A percentile compares a stretch with the other conserved stretches of the same genome.
Evolutionary conservation across 148 eudicot genomes (phyloP).

Genomic region (Agrostemma githago): DNA sequence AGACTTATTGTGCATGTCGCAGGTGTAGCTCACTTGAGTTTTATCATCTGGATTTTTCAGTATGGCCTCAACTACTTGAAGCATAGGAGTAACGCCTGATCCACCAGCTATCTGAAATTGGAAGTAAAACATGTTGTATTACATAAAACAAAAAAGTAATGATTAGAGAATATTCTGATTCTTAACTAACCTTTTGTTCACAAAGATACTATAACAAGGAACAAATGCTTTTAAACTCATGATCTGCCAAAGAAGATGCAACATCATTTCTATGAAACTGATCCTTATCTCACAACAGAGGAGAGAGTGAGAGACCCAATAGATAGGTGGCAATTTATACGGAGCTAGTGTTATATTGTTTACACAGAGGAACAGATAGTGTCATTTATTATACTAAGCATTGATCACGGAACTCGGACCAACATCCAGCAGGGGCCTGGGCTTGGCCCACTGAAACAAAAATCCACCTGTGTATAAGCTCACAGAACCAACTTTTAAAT

Average conservation of each 20-base stretch:
- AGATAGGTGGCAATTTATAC: background rate
- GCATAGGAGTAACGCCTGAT: constrained; percentile 93
- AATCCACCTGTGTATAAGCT: background rate
- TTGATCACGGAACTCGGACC: too few species aligned
- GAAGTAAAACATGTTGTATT: background rate
- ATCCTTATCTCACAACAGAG: background rate
- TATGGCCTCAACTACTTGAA: constrained; percentile 86
- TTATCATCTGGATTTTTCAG: constrained; percentile 87
- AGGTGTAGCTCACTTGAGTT: constrained; percentile 53
- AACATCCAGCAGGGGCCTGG: too few species aligned
- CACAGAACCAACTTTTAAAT: background rate
- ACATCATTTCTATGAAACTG: background rate
- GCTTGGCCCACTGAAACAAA: too few species aligned
- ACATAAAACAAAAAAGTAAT: background rate
- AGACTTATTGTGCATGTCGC: background rate
- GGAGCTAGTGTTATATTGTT: too few species aligned
- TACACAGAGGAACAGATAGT: background rate
- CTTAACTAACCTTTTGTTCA: background rate
- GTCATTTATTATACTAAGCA: too few species aligned
- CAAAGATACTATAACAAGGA: background rate
- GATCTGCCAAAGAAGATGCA: background rate
- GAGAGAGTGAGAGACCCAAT: background rate
- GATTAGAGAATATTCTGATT: background rate
- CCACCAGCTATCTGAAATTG: constrained; percentile 89
- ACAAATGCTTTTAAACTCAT: background rate